Evolutionary conservation across 2,329 filamentous ascomycete genomes (phyloP).

Genomic region (Trichothecium roseum): DNA sequence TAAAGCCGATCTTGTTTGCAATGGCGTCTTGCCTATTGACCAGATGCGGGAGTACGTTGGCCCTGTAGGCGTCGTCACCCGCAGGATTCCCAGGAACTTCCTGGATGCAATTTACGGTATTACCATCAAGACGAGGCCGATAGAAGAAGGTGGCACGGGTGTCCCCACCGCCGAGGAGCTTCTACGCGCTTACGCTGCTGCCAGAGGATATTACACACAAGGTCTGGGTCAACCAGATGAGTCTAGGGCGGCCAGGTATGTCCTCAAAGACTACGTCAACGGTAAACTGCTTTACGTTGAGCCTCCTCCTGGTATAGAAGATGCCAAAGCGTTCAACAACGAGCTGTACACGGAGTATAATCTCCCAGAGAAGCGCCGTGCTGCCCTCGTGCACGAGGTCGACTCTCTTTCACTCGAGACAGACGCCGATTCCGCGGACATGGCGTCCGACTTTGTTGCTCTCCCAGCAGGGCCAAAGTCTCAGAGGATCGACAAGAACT

Average conservation of each 20-base stretch:
- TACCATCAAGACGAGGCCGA: conserved; percentile 66
- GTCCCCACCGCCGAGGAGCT: conserved; percentile 76
- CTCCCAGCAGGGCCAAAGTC: conserved; percentile 61
- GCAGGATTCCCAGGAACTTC: conserved; percentile 78
- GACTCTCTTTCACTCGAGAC: conserved; percentile 32
- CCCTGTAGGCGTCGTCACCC: conserved; percentile 71
- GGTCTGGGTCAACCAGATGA: conserved; percentile 89
- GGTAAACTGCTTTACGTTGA: conserved; percentile 82
- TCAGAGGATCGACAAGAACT: conserved; percentile 70
- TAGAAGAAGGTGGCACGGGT: conserved; percentile 90
- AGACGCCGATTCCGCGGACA: conserved; percentile 18
- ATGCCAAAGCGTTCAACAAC: conserved; percentile 70
- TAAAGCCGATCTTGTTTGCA: conserved; percentile 92
- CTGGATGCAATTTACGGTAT: conserved; percentile 92
- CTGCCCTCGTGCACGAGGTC: conserved; percentile 42
- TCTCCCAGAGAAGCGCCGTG: conserved; percentile 71
- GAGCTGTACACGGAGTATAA: conserved; percentile 80
- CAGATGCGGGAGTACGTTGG: conserved; percentile 90
- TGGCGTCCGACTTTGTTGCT: conserved; percentile 35
- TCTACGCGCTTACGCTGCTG: conserved; percentile 74
- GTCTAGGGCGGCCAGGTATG: conserved; percentile 76
- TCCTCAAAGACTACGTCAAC: conserved; percentile 96
- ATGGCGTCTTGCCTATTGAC: conserved; percentile 90
- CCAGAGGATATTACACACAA: conserved; percentile 81
- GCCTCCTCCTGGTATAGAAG: conserved; percentile 65